A percentile compares a stretch with the other conserved stretches of the same genome.
phyloP scores from a whole-genome alignment of 2,329 filamentous ascomycete species.

The Beauveria sp. region DNA sequence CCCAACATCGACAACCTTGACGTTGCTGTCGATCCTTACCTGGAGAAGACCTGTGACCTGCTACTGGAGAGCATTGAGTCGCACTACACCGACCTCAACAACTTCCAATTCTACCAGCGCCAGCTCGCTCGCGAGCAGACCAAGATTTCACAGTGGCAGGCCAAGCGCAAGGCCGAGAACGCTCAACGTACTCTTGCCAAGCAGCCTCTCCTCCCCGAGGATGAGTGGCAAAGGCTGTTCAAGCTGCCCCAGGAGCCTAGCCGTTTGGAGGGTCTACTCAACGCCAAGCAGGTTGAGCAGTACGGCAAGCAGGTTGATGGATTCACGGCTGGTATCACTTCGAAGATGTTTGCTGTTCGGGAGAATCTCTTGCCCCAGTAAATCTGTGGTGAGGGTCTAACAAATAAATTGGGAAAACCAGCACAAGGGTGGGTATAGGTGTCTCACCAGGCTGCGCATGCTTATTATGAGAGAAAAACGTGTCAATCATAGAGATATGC shows the following conservation, averaged over 20 bases:
- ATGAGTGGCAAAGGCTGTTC: constrained; percentile 97
- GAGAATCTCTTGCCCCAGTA: constrained; percentile 56
- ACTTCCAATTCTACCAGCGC: constrained; percentile 94
- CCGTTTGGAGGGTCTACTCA: constrained; percentile 86
- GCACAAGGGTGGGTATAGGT: background rate
- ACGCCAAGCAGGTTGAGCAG: constrained; percentile 93
- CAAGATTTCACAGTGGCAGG: constrained; percentile 95
- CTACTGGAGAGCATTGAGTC: constrained; percentile 94
- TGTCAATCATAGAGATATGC: constrained; percentile 9
- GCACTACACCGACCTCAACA: constrained; percentile 98
- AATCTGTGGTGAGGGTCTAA: background rate
- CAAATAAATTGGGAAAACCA: background rate
- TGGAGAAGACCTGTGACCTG: constrained; percentile 96
- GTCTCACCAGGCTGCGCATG: background rate
- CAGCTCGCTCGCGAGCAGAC: constrained; percentile 88
- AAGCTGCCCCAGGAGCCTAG: constrained; percentile 95
- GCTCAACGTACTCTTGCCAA: constrained; percentile 76
- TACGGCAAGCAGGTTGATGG: constrained; percentile 96
- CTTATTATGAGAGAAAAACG: background rate
- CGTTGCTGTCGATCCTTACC: constrained; percentile 90
- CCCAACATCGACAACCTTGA: constrained; percentile 87
- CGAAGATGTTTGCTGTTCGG: constrained; percentile 97
- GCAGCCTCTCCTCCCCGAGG: constrained; percentile 82
- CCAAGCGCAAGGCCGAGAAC: constrained; percentile 96
- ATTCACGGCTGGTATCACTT: constrained; percentile 82